Base-by-base conservation (phyloP, 257 asterid species). In the Ajuga chamaepitys region DNA sequence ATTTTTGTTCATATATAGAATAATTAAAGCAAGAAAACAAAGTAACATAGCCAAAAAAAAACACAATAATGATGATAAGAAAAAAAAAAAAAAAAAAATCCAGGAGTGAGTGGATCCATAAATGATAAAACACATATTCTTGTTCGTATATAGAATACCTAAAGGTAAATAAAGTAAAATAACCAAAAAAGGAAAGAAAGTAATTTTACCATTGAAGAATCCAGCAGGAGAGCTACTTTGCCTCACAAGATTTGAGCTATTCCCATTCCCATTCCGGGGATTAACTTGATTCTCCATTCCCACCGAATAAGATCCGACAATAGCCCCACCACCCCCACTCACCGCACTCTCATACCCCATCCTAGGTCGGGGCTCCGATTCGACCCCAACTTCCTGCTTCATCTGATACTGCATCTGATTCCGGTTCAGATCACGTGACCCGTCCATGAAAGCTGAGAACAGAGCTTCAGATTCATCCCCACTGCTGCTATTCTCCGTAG, bases 181-280 rank as follows among this genome's bases (percentile, higher is more conserved):
- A 25, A 38, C 42, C 1, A 55, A 30, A 47, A 8, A 12, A 3
- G 51, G 21, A 21, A 18, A 51, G 42, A 35, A 2, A 30, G 16
- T 4, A 25, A 35, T 24, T 3, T 10, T 89, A 91, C 98, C 98
- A 70, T 78, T 64, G 77, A 88, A 82, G 32, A 91, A 83, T 13
- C 94, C 98, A 77, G 96, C 87, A 16, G 98, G 98, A 46, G 98
- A 88, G 52, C 95, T 88, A 63, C 84, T 91, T 52, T 88, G 98
- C 73, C 94, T 82, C 41, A 76, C 62, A 60, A 91, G 96, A 86
- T 65, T 79, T 0, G 90, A 11, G 61, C 58, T 9, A 75, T 68
- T 80, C 40, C 61, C 70, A 51, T 32, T 73, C 2, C 42, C 66
- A 63, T 18, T 60, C 66, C 70, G 58, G 46, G 14, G 50, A 70